These are phyloP conservation scores for Teratosphaeria zuluensis DNA, from an alignment of 2,329 filamentous ascomycete genomes.

Conservation along the genomic window DNA sequence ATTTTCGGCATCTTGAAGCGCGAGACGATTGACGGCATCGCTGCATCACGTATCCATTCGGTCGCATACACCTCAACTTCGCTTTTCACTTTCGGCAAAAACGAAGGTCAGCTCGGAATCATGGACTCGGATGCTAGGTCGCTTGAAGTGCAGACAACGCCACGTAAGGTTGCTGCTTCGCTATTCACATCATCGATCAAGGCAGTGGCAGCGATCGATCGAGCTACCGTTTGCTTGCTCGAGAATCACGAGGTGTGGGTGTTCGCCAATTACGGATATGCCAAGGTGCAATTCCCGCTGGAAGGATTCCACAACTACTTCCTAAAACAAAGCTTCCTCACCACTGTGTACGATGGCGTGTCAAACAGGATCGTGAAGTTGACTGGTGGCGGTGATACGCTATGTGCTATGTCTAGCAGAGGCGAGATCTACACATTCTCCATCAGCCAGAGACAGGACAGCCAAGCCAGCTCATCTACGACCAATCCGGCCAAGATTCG, in stretches of 20 bases:
- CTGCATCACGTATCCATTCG: constrained; percentile 84
- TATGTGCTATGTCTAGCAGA: constrained; percentile 73
- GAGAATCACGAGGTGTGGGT: constrained; percentile 85
- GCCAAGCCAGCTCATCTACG: constrained; percentile 57
- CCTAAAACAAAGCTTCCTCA: constrained; percentile 54
- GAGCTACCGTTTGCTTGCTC: constrained; percentile 75
- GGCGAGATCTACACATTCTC: constrained; percentile 84
- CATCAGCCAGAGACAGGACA: constrained; percentile 59
- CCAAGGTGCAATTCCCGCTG: constrained; percentile 74
- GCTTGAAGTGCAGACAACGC: constrained; percentile 69
- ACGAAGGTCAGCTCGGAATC: constrained; percentile 83
- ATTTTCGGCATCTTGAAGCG: constrained; percentile 88
- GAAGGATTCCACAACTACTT: constrained; percentile 64
- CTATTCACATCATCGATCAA: constrained; percentile 63
- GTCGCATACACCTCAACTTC: constrained; percentile 74
- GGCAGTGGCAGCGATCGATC: constrained; percentile 80
- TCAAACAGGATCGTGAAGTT: constrained; percentile 66
- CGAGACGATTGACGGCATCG: constrained; percentile 69
- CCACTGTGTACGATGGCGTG: constrained; percentile 54
- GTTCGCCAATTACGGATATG: constrained; percentile 92
- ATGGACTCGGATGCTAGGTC: constrained; percentile 93
- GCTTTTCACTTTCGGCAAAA: constrained; percentile 90
- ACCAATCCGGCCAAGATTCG: constrained; percentile 89
- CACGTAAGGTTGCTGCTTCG: constrained; percentile 80
- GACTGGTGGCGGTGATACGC: constrained; percentile 78